Percentiles rank a stretch among this genome's conserved stretches.
Conservation (phyloP, 1,284 basidiomycete species). For the Rhodotorula sp. region DNA sequence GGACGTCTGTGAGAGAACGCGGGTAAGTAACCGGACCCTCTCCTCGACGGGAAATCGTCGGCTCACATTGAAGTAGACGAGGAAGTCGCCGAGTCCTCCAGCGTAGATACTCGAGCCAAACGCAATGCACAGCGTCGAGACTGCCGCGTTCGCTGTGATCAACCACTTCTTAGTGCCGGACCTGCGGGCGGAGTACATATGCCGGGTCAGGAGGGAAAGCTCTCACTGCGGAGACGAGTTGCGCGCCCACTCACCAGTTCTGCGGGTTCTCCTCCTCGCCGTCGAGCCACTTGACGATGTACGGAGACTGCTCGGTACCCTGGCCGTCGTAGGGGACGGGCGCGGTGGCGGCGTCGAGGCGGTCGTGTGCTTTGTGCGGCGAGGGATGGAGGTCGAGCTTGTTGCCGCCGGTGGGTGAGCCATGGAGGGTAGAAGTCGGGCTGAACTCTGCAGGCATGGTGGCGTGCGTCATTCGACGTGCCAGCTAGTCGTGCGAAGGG, state of each 20-base stretch:
- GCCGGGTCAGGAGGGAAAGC: too few relatives aligned
- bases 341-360: neutral
- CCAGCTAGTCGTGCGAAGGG: neutral
- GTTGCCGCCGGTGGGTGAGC: neutral
- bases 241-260: slow-evolving; percentile 9
- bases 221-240: neutral
- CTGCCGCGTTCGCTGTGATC: slow-evolving; percentile 22
- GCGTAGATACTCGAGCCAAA: slow-evolving; percentile 48
- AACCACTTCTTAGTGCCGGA: slow-evolving; percentile 21
- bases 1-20: slow-evolving; percentile 57
- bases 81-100: slow-evolving; percentile 55
- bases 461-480: neutral
- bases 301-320: slow-evolving; percentile 32
- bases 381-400: neutral
- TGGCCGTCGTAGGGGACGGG: slow-evolving; percentile 23
- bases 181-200: neutral
- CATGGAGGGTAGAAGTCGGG: slow-evolving; percentile 23
- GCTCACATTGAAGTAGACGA: slow-evolving; percentile 52
- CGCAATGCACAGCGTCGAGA: slow-evolving; percentile 52
- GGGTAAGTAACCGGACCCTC: neutral
- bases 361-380: slow-evolving; percentile 7
- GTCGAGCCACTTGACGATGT: slow-evolving; percentile 33
- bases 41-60: too few relatives aligned
- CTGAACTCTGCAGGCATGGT: slow-evolving; percentile 5
- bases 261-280: slow-evolving; percentile 33